Base-by-base conservation (phyloP, 148 eudicot genomes). In the Heliosperma pusillum region DNA sequence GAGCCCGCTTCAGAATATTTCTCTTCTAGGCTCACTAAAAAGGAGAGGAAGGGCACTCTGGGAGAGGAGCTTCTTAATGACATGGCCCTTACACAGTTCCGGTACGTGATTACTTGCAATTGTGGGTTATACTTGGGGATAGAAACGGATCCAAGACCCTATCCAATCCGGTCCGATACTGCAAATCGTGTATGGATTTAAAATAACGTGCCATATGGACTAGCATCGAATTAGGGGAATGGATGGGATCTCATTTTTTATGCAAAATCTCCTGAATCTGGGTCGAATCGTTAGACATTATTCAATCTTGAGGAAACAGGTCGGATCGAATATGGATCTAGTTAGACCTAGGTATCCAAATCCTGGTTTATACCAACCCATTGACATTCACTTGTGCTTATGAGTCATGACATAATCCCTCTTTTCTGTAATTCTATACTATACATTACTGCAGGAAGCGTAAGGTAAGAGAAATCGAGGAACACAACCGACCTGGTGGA, bases 51-150 rank as follows among this genome's bases (percentile, higher is more conserved):
- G 77, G 67, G 85, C 53, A 83, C 88, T 68, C 83, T 93, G 88
- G 90, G 96, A 70, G 97, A 91, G 67, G 98, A 94, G 82, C 76
- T 94, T 75, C 92, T 91, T 40, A 73, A 87, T 79, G 96, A 94
- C 82, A 22, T 74, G 21, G 58, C 86, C 50, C 85, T 94, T 50
- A 57, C 70, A 13, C 47, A 72, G 10, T 94, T 89, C 88, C 85
- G 98, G 98, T 89, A 72, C 76, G 73, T 64, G 13, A 66, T 44
- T 52, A 50, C 55, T 50, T 50, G 55, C 55, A 50, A 3, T 50
- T 16, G 10, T 50, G 55, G 55, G 55, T 15, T 50, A 50, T 50
- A 50, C 55, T 16, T 47, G 1, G 17, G 55, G 55, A 50, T 10
- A 50, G 16, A 50, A 50, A 2, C 3, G 55, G 16, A 50, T 50